Conservation (phyloP, 2,329 filamentous ascomycete genomes). For the Allantophomopsis cytisporea region DNA sequence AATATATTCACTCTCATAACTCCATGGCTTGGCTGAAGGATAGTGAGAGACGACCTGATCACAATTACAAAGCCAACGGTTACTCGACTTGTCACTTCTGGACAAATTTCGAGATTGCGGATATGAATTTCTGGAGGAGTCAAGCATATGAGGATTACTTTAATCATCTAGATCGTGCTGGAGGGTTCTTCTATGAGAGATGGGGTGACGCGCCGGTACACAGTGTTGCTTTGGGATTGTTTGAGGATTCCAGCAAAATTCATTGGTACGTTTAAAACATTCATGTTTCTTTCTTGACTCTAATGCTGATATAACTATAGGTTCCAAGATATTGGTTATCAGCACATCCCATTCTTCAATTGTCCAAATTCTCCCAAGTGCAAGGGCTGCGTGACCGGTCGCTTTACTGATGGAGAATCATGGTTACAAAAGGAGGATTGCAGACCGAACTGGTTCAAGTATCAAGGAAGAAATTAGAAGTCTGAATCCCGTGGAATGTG, state of each 20-base stretch:
- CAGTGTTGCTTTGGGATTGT: constrained; percentile 81
- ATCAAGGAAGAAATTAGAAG: constrained; percentile 61
- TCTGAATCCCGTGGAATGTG: not conserved
- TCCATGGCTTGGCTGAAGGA: constrained; percentile 84
- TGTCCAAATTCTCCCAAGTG: constrained; percentile 96
- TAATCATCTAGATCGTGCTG: constrained; percentile 81
- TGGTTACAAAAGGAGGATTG: constrained; percentile 88
- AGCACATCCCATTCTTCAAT: constrained; percentile 97
- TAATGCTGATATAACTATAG: constrained; percentile 26
- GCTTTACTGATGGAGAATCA: constrained; percentile 77
- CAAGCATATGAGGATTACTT: constrained; percentile 92
- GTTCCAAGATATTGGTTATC: constrained; percentile 99
- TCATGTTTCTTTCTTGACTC: constrained; percentile 1
- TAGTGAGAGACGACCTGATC: constrained; percentile 58
- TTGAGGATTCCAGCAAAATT: constrained; percentile 81
- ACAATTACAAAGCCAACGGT: constrained; percentile 71
- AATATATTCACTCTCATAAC: constrained; percentile 71
- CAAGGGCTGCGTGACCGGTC: constrained; percentile 71
- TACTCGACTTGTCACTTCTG: constrained; percentile 99
- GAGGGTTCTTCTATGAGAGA: constrained; percentile 96
- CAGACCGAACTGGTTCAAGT: constrained; percentile 94
- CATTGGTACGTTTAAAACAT: constrained; percentile 57
- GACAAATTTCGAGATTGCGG: constrained; percentile 96
- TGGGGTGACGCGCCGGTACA: constrained; percentile 98
- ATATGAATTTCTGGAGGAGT: constrained; percentile 86